Conservation (phyloP, 108 stramenopile genomes). For the Bacterosira constricta region DNA sequence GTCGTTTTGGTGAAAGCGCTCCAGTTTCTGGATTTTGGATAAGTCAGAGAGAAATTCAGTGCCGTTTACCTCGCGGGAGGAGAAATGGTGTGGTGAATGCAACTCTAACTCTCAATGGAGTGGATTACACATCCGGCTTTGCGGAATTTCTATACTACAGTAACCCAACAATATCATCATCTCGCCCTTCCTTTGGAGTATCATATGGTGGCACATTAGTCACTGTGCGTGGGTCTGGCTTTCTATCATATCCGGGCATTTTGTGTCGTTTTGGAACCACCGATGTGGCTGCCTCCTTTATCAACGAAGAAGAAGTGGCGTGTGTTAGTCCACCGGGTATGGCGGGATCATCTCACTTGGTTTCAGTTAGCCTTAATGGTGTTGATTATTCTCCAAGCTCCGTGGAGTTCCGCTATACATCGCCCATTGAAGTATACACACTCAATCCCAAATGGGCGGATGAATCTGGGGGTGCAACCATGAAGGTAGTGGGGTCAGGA, state of each 20-base stretch:
- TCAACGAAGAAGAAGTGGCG: slow-evolving; percentile 1
- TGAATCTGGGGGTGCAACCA: slow-evolving; percentile 15
- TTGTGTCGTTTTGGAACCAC: slow-evolving; percentile 19
- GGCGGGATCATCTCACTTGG: background rate
- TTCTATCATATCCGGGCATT: background rate
- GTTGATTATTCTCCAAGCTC: slow-evolving; percentile 12
- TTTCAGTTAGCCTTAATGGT: slow-evolving; percentile 29
- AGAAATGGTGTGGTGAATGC: slow-evolving; percentile 8
- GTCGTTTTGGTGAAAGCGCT: slow-evolving; percentile 1
- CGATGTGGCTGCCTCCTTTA: background rate
- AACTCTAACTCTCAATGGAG: slow-evolving; percentile 6
- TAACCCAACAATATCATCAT: background rate
- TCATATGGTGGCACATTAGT: slow-evolving; percentile 9
- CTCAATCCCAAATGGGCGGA: slow-evolving; percentile 5
- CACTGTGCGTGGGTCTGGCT: slow-evolving; percentile 5
- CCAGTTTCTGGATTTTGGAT: background rate
- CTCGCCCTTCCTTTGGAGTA: slow-evolving; percentile 13
- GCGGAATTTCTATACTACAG: slow-evolving; percentile 6
- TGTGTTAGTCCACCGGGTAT: slow-evolving; percentile 23
- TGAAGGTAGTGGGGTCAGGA: slow-evolving; percentile 29
- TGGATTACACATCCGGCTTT: slow-evolving; percentile 1
- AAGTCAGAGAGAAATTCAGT: slow-evolving; percentile 2
- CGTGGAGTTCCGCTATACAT: slow-evolving; percentile 2
- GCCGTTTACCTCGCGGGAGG: background rate
- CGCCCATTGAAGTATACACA: background rate